Evolutionary conservation across 345 rosid genomes (phyloP).

Genomic region (Lumnitzera racemosa): DNA sequence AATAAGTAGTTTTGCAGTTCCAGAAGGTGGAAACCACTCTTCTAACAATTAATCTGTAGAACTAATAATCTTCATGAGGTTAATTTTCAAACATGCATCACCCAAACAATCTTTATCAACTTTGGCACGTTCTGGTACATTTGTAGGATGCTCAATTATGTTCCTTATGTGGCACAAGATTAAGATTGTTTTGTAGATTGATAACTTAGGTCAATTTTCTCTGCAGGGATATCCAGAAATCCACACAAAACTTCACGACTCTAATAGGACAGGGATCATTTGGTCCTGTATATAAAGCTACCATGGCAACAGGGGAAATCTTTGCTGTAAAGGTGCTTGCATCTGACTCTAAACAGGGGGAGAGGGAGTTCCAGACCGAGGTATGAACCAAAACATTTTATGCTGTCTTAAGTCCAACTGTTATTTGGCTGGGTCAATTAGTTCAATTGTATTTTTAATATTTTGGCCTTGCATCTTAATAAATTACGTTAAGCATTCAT

Average conservation of each 20-base stretch:
- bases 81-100: too few relatives aligned
- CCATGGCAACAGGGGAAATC: conserved; percentile 51
- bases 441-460: too few relatives aligned
- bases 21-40: too few relatives aligned
- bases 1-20: too few relatives aligned
- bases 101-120: too few relatives aligned
- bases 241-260: conserved; percentile 77
- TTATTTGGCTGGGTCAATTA: too few relatives aligned
- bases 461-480: background rate
- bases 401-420: too few relatives aligned
- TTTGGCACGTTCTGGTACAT: too few relatives aligned
- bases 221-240: conserved; percentile 90
- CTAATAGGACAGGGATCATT: conserved; percentile 85
- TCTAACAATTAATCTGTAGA: too few relatives aligned
- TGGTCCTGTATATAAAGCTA: conserved; percentile 91
- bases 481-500: background rate
- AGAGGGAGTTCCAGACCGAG: conserved; percentile 93
- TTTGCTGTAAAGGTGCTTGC: conserved; percentile 92
- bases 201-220: background rate
- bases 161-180: too few relatives aligned
- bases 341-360: conserved; percentile 85
- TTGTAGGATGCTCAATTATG: too few relatives aligned
- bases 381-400: conserved; percentile 21
- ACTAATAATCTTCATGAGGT: too few relatives aligned
- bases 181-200: background rate